A percentile compares a stretch with the other conserved stretches of the same genome.
These are phyloP conservation scores for Fereydounia khargensis DNA, from an alignment of 1,284 basidiomycete genomes.

Conservation along the genomic window DNA sequence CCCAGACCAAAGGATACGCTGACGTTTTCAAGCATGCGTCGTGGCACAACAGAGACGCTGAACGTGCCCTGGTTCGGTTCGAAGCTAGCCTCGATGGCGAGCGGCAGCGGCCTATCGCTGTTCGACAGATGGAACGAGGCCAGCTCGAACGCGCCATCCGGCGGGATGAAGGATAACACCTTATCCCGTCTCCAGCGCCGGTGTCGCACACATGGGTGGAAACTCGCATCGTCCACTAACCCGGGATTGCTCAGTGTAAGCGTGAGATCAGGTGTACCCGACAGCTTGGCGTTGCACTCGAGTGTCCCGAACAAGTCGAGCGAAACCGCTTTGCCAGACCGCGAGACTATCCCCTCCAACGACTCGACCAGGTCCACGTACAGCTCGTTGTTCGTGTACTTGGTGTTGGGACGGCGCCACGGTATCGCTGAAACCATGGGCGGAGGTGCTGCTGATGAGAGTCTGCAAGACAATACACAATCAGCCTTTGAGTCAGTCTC, in stretches of 20 bases:
- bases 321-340: slow-evolving; percentile 60
- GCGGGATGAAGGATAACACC: slow-evolving; percentile 40
- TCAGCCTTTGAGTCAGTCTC: not conserved
- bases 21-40: slow-evolving; percentile 35
- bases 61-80: slow-evolving; percentile 12
- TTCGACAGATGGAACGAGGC: slow-evolving; percentile 27
- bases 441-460: slow-evolving; percentile 61
- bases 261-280: slow-evolving; percentile 57
- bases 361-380: slow-evolving; percentile 46
- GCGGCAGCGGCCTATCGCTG: slow-evolving; percentile 6
- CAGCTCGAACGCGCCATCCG: slow-evolving; percentile 44
- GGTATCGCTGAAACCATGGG: slow-evolving; percentile 45
- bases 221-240: slow-evolving; percentile 73
- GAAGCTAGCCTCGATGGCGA: slow-evolving; percentile 8
- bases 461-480: not conserved
- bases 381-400: slow-evolving; percentile 49
- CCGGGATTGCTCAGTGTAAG: slow-evolving; percentile 60
- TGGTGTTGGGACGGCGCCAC: slow-evolving; percentile 47
- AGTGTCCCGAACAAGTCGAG: slow-evolving; percentile 34
- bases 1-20: slow-evolving; percentile 37
- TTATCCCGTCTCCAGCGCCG: slow-evolving; percentile 66
- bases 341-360: slow-evolving; percentile 28
- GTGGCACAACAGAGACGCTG: too few relatives aligned
- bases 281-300: slow-evolving; percentile 35
- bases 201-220: slow-evolving; percentile 83